Base-by-base conservation (phyloP, 2,329 filamentous ascomycete species). In the Aciculosporium take region DNA sequence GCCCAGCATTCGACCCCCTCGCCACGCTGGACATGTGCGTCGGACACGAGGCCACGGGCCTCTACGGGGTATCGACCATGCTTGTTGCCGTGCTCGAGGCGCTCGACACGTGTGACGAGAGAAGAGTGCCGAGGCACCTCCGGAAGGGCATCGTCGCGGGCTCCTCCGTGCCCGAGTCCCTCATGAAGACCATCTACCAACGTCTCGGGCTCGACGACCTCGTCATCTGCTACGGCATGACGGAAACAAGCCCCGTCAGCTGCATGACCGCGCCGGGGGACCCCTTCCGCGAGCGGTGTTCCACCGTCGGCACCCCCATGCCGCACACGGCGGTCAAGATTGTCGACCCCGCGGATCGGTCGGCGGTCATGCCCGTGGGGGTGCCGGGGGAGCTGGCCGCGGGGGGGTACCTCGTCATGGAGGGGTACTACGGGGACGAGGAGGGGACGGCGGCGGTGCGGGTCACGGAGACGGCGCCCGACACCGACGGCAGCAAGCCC, bases 211-310 rank as follows among this genome's bases (percentile, higher is more conserved):
- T 96, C 15, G 74, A 71, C 0, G 83, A 94, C 42, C 64, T 96
- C 18, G 89, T 88, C 0, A 95, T 94, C 48, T 94, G 88, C 67
- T 96, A 95, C 59, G 88, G 88, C 46, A 94, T 94, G 87, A 95
- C 88, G 1, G 88, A 95, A 62, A 95, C 88, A 1, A 73, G 70
- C 37, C 82, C 82, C 31, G 82, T 85, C 53, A 69, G 74, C 67
- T 76, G 74, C 48, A 94, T 94, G 87, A 94, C 88, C 0, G 68
- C 76, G 0, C 88, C 84, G 0, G 62, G 73, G 15, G 87, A 94
- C 55, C 78, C 84, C 0, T 65, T 85, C 3, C 71, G 72, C 29
- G 83, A 82, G 60, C 71, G 87, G 31, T 81, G 85, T 39, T 70
- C 75, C 30, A 81, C 75, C 3, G 85, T 96, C 1, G 91, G 91